Conservation (phyloP, 805 yeast genomes). For the Saturnispora dispora region DNA sequence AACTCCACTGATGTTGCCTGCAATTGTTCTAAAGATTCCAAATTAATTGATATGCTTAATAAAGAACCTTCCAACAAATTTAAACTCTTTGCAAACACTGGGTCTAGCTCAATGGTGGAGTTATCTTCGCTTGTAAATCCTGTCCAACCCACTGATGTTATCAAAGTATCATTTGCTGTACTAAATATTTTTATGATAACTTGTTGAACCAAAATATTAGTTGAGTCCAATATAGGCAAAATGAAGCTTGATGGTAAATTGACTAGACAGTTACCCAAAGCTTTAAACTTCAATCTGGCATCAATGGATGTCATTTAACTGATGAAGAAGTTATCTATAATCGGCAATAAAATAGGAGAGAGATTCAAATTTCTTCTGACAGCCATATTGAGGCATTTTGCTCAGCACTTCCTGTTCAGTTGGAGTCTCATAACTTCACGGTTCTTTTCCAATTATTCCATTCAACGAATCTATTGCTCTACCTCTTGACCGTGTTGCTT, state of each 20-base stretch:
- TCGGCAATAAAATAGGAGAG: neutral
- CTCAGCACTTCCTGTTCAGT: neutral
- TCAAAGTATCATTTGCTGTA: conserved; percentile 10
- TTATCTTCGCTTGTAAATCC: conserved; percentile 20
- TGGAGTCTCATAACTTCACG: no score
- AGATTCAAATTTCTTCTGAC: neutral
- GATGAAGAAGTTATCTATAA: neutral
- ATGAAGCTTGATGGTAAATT: conserved; percentile 30
- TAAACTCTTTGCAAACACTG: conserved; percentile 48
- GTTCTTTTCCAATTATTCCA: neutral
- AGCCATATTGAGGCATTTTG: neutral
- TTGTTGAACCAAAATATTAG: conserved; percentile 32
- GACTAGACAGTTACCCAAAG: conserved; percentile 27
- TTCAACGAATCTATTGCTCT: neutral
- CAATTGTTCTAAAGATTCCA: conserved; percentile 28
- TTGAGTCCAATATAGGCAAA: conserved; percentile 29
- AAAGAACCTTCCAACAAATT: conserved; percentile 35
- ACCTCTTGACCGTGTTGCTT: neutral
- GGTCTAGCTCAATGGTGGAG: conserved; percentile 50
- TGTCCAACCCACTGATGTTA: conserved; percentile 25
- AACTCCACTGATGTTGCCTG: conserved; percentile 46
- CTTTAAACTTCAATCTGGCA: conserved; percentile 17
- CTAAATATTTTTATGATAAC: conserved; percentile 28
- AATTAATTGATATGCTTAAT: conserved; percentile 37
- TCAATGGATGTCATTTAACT: conserved; percentile 10